Evolutionary conservation across 208 protist genomes (phyloP).

Genomic region (Trypanosoma grayi): DNA sequence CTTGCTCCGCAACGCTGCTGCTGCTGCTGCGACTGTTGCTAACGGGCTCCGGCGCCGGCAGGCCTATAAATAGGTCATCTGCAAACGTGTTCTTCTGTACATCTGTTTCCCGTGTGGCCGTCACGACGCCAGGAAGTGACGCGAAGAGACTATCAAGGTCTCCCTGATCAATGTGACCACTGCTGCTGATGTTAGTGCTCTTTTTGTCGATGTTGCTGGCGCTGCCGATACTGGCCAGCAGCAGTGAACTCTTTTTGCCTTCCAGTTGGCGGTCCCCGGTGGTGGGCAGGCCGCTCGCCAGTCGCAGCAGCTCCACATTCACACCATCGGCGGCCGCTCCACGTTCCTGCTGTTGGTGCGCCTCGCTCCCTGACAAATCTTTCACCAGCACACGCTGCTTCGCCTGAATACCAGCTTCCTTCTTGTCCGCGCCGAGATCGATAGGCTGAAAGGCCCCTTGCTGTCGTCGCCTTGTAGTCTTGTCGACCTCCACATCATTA

Average conservation of each 20-base stretch:
- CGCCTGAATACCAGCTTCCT: constrained; percentile 57
- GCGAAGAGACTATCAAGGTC: constrained; percentile 45
- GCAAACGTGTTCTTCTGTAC: neutral
- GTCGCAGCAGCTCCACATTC: constrained; percentile 17
- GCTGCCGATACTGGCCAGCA: neutral
- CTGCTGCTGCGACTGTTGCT: constrained; percentile 10
- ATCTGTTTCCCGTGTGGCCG: neutral
- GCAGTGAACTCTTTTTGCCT: neutral
- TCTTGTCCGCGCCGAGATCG: constrained; percentile 66
- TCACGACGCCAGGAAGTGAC: constrained; percentile 27
- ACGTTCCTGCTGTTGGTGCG: neutral
- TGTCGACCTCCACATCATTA: neutral
- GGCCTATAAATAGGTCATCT: constrained; percentile 12
- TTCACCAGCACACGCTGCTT: constrained; percentile 62
- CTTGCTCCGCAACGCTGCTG: neutral
- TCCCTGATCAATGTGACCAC: neutral
- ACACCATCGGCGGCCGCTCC: constrained; percentile 10
- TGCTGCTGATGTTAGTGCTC: neutral
- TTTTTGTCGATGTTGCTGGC: neutral
- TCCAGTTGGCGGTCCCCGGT: neutral
- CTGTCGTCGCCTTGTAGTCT: neutral
- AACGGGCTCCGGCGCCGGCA: constrained; percentile 16
- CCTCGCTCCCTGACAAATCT: constrained; percentile 31
- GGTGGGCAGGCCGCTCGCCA: constrained; percentile 5
- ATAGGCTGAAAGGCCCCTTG: constrained; percentile 48